Base-by-base conservation (phyloP, 2,329 filamentous ascomycete species). In the Emydomyces testavorans region DNA sequence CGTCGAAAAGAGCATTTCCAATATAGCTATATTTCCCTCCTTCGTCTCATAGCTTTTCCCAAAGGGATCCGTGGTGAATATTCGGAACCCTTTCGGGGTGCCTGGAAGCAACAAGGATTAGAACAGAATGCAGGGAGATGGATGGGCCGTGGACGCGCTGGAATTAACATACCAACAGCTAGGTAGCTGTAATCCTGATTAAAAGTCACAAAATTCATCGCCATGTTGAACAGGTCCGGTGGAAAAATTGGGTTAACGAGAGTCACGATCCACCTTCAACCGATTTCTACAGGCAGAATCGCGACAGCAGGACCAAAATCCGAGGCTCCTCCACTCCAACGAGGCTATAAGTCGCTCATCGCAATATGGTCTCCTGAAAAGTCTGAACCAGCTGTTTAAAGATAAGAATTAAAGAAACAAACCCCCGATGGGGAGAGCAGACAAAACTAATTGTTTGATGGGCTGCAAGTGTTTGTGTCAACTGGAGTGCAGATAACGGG, bases 1-100 rank as follows among this genome's bases (percentile, higher is more conserved):
- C 26, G 92, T 96, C 26, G 90, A 95, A 68, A 98, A 98, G 55
- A 98, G 80, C 89, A 96, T 96, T 71, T 98, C 92, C 60, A 96
- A 83, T 55, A 95, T 88, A 39, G 88, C 85, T 47, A 98, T 90
- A 65, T 96, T 94, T 51, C 86, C 87, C 62, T 96, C 88, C 63
- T 90, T 85, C 61, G 86, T 92, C 64, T 89, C 90, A 67, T 92
- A 95, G 62, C 89, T 88, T 68, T 94, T 92, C 57, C 83, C 83
- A 65, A 96, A 98, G 0, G 92, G 90, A 57, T 96, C 92, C 55
- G 90, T 96, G 56, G 88, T 90, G 69, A 94, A 98, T 61, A 95
- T 90, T 56, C 89, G 85, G 65, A 96, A 95, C 53, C 92, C 92
- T 68, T 84, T 88, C 36, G 86, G 86, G 52, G 92, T 96, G 52